A percentile compares a stretch with the other conserved stretches of the same genome.
Conservation (phyloP, 192 early-diverging fungal species). For the Coemansia sp. region DNA sequence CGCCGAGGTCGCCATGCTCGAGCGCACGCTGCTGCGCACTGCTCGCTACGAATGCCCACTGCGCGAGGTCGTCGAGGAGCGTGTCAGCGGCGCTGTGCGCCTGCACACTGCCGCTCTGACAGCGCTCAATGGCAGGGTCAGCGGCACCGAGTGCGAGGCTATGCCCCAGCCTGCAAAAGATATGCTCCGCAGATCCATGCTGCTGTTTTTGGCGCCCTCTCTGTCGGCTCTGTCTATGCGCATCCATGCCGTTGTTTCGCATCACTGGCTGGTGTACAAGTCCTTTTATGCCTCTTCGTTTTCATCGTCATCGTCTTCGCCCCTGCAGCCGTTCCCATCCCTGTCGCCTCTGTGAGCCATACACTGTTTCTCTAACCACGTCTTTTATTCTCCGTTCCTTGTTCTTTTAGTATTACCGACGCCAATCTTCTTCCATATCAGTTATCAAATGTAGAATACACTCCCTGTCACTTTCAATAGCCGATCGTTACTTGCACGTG, state of each 20-base stretch:
- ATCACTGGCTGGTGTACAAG: slow-evolving; percentile 57
- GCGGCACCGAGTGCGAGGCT: slow-evolving; percentile 36
- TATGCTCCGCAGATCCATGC: slow-evolving; percentile 37
- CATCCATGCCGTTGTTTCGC: slow-evolving; percentile 37
- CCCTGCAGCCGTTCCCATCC: background rate
- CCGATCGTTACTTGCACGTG: background rate
- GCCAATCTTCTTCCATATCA: background rate
- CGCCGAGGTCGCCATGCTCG: slow-evolving; percentile 34
- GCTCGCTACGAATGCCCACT: slow-evolving; percentile 51
- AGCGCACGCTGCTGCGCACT: slow-evolving; percentile 48
- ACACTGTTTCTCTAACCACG: background rate
- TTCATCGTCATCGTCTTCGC: background rate
- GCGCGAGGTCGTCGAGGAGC: slow-evolving; percentile 54
- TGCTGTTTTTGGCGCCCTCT: slow-evolving; percentile 36
- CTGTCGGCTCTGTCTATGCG: slow-evolving; percentile 26
- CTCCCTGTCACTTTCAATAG: background rate
- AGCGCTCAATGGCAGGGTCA: slow-evolving; percentile 15
- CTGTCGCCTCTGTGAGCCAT: background rate
- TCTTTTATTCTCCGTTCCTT: background rate
- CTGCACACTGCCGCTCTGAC: slow-evolving; percentile 32
- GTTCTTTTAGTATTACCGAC: background rate
- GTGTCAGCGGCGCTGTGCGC: slow-evolving; percentile 29
- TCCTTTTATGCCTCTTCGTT: slow-evolving; percentile 25
- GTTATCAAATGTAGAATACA: slow-evolving; percentile 16
- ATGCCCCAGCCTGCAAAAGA: slow-evolving; percentile 32